A percentile compares a stretch with the other conserved stretches of the same genome.
Evolutionary conservation across 1,139 yeast species (phyloP).

Genomic region (Blastobotrys capitulatus): DNA sequence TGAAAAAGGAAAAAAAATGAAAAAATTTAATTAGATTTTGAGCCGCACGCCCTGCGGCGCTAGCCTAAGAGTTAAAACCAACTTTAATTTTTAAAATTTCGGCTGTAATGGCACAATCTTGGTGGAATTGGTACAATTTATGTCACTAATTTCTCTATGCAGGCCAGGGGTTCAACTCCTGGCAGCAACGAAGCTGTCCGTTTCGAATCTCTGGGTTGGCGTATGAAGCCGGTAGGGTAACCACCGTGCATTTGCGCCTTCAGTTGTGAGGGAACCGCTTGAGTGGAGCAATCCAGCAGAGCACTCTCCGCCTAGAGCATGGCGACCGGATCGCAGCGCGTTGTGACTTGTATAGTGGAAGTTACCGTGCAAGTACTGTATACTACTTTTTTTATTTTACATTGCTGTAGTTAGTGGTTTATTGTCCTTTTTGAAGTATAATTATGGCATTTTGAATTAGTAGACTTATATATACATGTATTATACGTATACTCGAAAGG

Average conservation of each 20-base stretch:
- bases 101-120: conserved; percentile 29
- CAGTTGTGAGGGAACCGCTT: conserved; percentile 27
- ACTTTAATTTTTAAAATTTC: too few relatives aligned
- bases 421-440: background rate
- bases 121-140: conserved; percentile 24
- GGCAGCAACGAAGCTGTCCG: conserved; percentile 29
- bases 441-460: too few relatives aligned
- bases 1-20: too few relatives aligned
- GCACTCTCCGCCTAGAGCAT: conserved; percentile 30
- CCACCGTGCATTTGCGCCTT: conserved; percentile 28
- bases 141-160: conserved; percentile 12
- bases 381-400: background rate
- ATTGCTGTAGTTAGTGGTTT: background rate
- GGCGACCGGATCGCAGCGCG: conserved; percentile 33
- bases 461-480: too few relatives aligned
- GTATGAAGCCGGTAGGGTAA: conserved; percentile 28
- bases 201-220: conserved; percentile 34
- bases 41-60: too few relatives aligned
- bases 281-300: conserved; percentile 37
- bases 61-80: too few relatives aligned
- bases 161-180: conserved; percentile 10
- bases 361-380: background rate
- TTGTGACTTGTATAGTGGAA: conserved; percentile 4
- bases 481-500: too few relatives aligned
- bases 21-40: too few relatives aligned